These are phyloP conservation scores for Boletus albobrunnescens DNA, from an alignment of 1,284 basidiomycete species.

Conservation along the genomic window DNA sequence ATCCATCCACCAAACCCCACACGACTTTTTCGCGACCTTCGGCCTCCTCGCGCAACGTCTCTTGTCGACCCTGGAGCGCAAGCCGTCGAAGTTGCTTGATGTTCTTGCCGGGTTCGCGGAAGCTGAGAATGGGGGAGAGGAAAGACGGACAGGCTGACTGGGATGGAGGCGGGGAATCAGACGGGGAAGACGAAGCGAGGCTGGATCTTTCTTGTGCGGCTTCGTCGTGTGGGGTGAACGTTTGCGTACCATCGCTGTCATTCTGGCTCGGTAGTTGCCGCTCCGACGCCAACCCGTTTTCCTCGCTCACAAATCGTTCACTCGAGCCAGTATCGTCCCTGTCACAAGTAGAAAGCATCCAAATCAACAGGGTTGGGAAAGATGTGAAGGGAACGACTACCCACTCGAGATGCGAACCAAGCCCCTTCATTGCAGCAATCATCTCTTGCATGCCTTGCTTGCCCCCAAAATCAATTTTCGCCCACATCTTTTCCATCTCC, in stretches of 20 bases:
- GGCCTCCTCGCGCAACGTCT: constrained; percentile 24
- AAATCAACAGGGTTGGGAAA: neutral
- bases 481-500: constrained; percentile 48
- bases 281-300: neutral
- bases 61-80: constrained; percentile 27
- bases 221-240: neutral
- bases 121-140: constrained; percentile 5
- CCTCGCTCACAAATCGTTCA: neutral
- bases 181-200: neutral
- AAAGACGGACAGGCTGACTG: neutral
- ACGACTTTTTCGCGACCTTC: constrained; percentile 27
- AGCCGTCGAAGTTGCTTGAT: constrained; percentile 21
- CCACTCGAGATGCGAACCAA: neutral
- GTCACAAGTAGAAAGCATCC: neutral
- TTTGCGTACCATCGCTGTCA: neutral
- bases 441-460: constrained; percentile 10
- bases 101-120: constrained; percentile 14
- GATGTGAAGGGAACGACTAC: neutral
- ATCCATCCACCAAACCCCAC: constrained; percentile 19
- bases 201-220: neutral
- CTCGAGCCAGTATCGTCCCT: neutral
- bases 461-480: constrained; percentile 45
- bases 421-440: neutral
- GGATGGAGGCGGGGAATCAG: neutral
- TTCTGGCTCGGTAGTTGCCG: neutral